Evolutionary conservation across 805 yeast genomes (phyloP).

Genomic region (Candida sakaeoensis): DNA sequence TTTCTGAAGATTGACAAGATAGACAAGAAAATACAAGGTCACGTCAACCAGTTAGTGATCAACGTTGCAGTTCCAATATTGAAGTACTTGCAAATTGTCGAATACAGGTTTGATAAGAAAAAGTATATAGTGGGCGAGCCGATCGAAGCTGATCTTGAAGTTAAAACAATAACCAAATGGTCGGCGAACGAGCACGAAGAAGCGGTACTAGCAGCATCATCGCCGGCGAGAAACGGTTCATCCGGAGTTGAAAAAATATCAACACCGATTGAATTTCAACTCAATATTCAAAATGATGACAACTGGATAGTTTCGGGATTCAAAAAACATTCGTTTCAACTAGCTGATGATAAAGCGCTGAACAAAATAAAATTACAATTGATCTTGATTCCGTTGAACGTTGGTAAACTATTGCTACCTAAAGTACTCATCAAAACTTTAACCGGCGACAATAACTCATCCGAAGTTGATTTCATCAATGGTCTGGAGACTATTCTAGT

Average conservation of each 20-base stretch:
- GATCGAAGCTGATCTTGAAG: conserved; percentile 39
- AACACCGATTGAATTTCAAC: conserved; percentile 28
- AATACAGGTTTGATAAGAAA: conserved; percentile 36
- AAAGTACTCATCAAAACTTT: conserved; percentile 40
- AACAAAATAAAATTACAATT: conserved; percentile 29
- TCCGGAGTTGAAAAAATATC: neutral
- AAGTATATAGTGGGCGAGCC: conserved; percentile 64
- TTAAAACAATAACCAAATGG: conserved; percentile 50
- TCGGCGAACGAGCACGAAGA: conserved; percentile 11
- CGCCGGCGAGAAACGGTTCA: conserved; percentile 13
- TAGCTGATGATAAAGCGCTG: conserved; percentile 18
- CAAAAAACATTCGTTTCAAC: conserved; percentile 48
- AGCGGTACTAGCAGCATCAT: conserved; percentile 23
- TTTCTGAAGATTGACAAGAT: neutral
- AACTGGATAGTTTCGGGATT: conserved; percentile 81
- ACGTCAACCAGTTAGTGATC: conserved; percentile 34
- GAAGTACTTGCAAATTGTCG: conserved; percentile 57
- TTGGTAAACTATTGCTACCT: conserved; percentile 73
- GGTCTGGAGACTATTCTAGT: conserved; percentile 67
- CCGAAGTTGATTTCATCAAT: conserved; percentile 65
- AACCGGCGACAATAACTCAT: conserved; percentile 46
- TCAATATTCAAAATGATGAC: conserved; percentile 54
- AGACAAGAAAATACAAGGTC: neutral
- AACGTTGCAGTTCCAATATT: conserved; percentile 61
- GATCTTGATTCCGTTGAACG: conserved; percentile 66